Percentiles rank a stretch among this genome's conserved stretches.
Evolutionary conservation across 306 rosid genomes (phyloP).

Genomic region (Acacia acuminata): DNA sequence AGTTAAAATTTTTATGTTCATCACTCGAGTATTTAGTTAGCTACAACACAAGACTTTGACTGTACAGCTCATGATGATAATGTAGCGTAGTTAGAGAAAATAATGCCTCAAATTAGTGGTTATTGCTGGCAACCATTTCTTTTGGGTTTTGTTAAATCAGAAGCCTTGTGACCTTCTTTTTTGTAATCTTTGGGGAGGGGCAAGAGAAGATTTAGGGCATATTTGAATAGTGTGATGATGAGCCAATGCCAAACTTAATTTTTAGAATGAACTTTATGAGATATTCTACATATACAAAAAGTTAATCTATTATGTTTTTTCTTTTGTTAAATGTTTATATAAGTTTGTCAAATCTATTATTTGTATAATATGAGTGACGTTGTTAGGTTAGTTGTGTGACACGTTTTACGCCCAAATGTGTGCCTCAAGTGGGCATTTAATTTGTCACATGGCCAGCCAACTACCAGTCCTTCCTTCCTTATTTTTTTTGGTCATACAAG

Average conservation of each 20-base stretch:
- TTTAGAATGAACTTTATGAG: neutral
- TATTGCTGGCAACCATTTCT: slow-evolving; percentile 8
- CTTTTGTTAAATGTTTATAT: too few species aligned
- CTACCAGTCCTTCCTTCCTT: too few species aligned
- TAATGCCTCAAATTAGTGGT: slow-evolving; percentile 1
- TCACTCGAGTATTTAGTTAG: neutral
- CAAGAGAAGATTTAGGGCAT: neutral
- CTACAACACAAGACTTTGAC: slow-evolving; percentile 7
- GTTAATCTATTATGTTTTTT: neutral
- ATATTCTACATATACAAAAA: neutral
- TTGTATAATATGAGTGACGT: too few species aligned
- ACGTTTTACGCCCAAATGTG: too few species aligned
- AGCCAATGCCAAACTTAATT: neutral
- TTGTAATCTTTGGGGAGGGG: slow-evolving; percentile 33
- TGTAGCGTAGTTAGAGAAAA: slow-evolving; percentile 25
- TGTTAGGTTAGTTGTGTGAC: too few species aligned
- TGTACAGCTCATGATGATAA: slow-evolving; percentile 41
- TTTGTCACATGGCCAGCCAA: too few species aligned
- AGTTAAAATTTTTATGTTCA: neutral
- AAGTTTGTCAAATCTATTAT: too few species aligned
- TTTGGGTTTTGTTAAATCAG: slow-evolving; percentile 27
- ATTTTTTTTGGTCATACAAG: too few species aligned
- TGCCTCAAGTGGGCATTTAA: too few species aligned
- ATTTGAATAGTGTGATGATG: neutral
- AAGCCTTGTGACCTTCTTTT: slow-evolving; percentile 31